Percentiles rank a stretch among this genome's conserved stretches.
Evolutionary conservation across 148 eudicot genomes (phyloP).

Genomic region (Rhododendron henanense): DNA sequence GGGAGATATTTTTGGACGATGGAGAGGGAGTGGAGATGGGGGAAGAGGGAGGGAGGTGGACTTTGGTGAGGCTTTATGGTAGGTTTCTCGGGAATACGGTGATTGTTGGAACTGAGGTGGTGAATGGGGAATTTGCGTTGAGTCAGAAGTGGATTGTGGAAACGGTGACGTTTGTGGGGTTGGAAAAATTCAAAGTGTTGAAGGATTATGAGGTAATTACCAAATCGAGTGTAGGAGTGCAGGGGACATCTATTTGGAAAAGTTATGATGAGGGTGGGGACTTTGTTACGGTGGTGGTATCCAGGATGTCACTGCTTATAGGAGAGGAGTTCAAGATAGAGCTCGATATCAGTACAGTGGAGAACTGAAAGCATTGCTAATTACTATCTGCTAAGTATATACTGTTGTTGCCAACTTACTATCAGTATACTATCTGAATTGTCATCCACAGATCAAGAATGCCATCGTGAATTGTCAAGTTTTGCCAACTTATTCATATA

Average conservation of each 20-base stretch:
- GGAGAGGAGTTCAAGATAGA: not conserved
- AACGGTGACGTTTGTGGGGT: conserved; percentile 56
- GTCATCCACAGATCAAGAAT: too few species aligned
- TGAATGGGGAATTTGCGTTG: conserved; percentile 53
- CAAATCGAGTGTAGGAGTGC: not conserved
- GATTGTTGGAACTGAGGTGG: conserved; percentile 41
- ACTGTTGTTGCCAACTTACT: too few species aligned
- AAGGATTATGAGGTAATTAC: conserved; percentile 8
- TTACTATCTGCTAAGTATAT: not conserved
- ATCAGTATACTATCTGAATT: too few species aligned
- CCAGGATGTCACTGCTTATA: not conserved
- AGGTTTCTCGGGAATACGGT: conserved; percentile 15
- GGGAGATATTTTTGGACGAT: conserved; percentile 66
- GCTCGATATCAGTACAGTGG: not conserved
- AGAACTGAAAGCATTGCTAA: not conserved
- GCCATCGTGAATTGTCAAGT: too few species aligned
- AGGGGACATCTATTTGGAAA: conserved; percentile 11
- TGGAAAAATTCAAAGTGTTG: conserved; percentile 16
- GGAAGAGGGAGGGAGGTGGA: conserved; percentile 38
- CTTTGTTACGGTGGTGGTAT: not conserved
- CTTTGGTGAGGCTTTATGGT: too few species aligned
- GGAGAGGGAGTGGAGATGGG: conserved; percentile 59
- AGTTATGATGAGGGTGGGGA: not conserved
- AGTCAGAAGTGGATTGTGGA: conserved; percentile 47
- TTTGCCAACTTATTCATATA: too few species aligned